A percentile compares a stretch with the other conserved stretches of the same genome.
These are phyloP conservation scores for Colletotrichum costaricense DNA, from an alignment of 2,329 filamentous ascomycete species.

Conservation along the genomic window DNA sequence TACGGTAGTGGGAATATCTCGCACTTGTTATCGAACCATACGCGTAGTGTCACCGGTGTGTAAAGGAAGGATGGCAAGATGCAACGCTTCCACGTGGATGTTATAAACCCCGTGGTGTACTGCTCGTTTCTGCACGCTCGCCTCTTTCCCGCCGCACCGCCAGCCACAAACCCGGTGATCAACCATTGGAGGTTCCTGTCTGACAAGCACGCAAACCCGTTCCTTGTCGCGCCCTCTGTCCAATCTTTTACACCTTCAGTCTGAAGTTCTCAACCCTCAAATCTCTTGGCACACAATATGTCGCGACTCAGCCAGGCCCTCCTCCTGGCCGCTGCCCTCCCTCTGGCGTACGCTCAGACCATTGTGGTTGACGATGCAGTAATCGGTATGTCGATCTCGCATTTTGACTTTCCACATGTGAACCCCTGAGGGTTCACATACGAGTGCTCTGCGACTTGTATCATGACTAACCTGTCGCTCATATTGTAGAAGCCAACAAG, in stretches of 20 bases:
- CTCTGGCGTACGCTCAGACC: constrained; percentile 13
- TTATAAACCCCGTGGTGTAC: constrained; percentile 6
- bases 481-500: constrained; percentile 6
- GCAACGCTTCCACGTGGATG: constrained; percentile 16
- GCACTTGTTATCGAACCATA: neutral
- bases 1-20: neutral
- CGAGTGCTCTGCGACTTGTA: neutral
- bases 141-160: constrained; percentile 11
- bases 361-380: constrained; percentile 17
- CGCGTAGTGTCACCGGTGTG: neutral
- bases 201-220: neutral
- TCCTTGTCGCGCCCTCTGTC: constrained; percentile 14
- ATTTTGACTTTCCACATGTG: neutral
- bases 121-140: neutral
- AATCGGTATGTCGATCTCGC: constrained; percentile 7
- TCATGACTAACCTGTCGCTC: neutral
- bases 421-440: neutral
- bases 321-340: constrained; percentile 15
- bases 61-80: neutral
- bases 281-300: constrained; percentile 11
- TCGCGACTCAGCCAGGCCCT: constrained; percentile 17
- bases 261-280: neutral
- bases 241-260: neutral
- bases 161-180: constrained; percentile 16
- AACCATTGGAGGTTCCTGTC: constrained; percentile 8